Evolutionary conservation across 2,329 filamentous ascomycete species (phyloP).

Genomic region (Colletotrichum tabaci): DNA sequence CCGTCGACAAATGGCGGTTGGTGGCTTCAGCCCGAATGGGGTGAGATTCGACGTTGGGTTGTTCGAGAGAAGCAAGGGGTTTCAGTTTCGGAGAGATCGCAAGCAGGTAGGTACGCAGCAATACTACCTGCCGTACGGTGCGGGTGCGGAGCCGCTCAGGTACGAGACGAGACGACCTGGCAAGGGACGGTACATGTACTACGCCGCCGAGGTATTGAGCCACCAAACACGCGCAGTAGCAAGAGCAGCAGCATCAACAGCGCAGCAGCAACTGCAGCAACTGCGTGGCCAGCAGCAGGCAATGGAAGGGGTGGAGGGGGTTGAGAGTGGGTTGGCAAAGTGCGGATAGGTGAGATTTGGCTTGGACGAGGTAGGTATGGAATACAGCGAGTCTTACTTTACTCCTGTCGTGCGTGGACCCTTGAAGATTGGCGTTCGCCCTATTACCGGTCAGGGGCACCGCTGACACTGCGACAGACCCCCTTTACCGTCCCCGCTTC

Average conservation of each 20-base stretch:
- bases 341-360: conserved; percentile 20
- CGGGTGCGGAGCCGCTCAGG: conserved; percentile 26
- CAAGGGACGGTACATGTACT: conserved; percentile 20
- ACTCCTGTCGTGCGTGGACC: conserved; percentile 34
- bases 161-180: conserved; percentile 17
- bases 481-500: conserved; percentile 13
- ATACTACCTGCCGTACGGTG: conserved; percentile 1
- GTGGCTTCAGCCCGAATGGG: conserved; percentile 40
- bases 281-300: background rate
- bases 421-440: conserved; percentile 33
- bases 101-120: conserved; percentile 13
- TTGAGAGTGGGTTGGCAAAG: conserved; percentile 8
- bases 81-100: conserved; percentile 43
- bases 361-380: conserved; percentile 24
- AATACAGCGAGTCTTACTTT: conserved; percentile 30
- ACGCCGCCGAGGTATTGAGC: conserved; percentile 11
- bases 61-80: conserved; percentile 42
- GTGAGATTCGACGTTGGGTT: conserved; percentile 39
- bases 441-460: conserved; percentile 34
- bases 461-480: conserved; percentile 4
- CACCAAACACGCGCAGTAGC: conserved; percentile 1
- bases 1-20: conserved; percentile 33
- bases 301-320: background rate
- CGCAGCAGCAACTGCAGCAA: background rate
- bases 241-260: background rate